A percentile compares a stretch with the other conserved stretches of the same genome.
phyloP scores from a whole-genome alignment of 257 asterid genomes.

The Fraxinus quadrangulata region DNA sequence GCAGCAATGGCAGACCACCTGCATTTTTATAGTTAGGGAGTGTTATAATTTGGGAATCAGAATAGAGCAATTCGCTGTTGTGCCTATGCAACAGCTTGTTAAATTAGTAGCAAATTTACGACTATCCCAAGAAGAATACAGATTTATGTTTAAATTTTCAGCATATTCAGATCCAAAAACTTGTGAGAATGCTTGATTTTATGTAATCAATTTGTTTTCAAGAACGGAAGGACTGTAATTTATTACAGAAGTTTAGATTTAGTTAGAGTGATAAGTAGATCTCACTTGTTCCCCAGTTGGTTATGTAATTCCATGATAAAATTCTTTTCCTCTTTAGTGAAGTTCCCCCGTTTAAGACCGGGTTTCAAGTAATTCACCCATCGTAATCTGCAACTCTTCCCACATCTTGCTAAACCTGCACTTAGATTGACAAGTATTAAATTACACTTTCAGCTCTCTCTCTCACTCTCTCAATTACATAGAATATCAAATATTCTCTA shows the following conservation, averaged over 20 bases:
- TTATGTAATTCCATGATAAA: slow-evolving; percentile 29
- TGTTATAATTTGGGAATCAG: not conserved
- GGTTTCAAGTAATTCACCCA: slow-evolving; percentile 47
- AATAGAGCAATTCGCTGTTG: not conserved
- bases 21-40: not conserved
- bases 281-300: slow-evolving; percentile 39
- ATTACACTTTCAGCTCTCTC: too few species aligned
- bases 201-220: not conserved
- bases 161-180: too few species aligned
- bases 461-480: too few species aligned
- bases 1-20: slow-evolving; percentile 47
- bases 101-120: too few species aligned
- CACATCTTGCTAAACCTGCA: slow-evolving; percentile 41
- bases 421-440: not conserved
- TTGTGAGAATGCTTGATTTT: not conserved
- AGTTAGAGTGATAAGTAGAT: not conserved
- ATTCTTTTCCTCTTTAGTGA: slow-evolving; percentile 33
- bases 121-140: too few species aligned
- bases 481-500: not conserved
- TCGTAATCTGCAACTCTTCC: slow-evolving; percentile 45
- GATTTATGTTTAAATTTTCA: too few species aligned
- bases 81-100: not conserved
- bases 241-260: not conserved
- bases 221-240: too few species aligned
- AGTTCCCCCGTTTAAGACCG: slow-evolving; percentile 33